Evolutionary conservation across 1,284 basidiomycete species (phyloP).

Genomic region (Heterobasidion irregulare): DNA sequence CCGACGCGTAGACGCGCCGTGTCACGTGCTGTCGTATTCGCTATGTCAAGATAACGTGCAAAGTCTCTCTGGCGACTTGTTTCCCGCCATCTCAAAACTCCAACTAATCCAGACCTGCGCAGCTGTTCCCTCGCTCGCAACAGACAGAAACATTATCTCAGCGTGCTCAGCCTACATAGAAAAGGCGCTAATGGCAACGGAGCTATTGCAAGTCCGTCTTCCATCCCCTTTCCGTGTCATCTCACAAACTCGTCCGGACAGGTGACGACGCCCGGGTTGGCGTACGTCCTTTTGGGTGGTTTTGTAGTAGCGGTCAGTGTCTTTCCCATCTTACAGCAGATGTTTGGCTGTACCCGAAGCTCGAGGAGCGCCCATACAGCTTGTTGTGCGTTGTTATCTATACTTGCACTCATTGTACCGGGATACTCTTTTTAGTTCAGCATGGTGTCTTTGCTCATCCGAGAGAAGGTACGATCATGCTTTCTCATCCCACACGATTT

Average conservation of each 20-base stretch:
- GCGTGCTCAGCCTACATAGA: neutral
- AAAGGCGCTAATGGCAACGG: neutral
- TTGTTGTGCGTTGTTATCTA: neutral
- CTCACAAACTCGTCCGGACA: slow-evolving; percentile 6
- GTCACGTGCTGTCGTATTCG: too few species aligned
- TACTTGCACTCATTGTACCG: neutral
- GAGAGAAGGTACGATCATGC: slow-evolving; percentile 7
- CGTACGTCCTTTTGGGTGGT: slow-evolving; percentile 10
- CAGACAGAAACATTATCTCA: too few species aligned
- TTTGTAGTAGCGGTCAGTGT: slow-evolving; percentile 10
- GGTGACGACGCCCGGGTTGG: slow-evolving; percentile 7
- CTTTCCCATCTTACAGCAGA: neutral
- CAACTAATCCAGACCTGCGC: too few species aligned
- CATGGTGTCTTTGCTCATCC: slow-evolving; percentile 8
- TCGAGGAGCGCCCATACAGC: neutral
- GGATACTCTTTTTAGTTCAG: slow-evolving; percentile 8
- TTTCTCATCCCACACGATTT: neutral
- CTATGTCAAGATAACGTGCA: too few species aligned
- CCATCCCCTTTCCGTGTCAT: neutral
- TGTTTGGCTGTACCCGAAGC: neutral
- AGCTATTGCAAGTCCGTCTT: slow-evolving; percentile 1
- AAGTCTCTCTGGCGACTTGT: too few species aligned
- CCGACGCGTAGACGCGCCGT: too few species aligned
- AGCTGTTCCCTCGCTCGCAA: too few species aligned
- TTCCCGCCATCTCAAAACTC: too few species aligned